Evolutionary conservation across 2,329 filamentous ascomycete genomes (phyloP).

Genomic region (Nemania sp.): DNA sequence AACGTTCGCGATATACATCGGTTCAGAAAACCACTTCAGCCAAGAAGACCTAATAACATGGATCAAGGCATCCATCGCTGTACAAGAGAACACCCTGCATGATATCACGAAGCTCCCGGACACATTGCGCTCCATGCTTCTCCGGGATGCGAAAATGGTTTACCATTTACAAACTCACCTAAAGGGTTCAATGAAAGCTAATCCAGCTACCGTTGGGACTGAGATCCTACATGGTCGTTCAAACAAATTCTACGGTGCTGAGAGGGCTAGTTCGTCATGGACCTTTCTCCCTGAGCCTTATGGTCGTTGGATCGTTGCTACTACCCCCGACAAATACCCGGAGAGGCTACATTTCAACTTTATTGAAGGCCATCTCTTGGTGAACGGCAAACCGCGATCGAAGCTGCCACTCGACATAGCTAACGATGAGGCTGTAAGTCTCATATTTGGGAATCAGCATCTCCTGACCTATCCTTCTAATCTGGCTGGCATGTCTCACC

Average conservation of each 20-base stretch:
- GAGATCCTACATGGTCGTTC: constrained; percentile 51
- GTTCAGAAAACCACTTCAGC: constrained; percentile 16
- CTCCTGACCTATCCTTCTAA: constrained; percentile 58
- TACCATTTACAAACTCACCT: constrained; percentile 45
- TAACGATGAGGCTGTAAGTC: constrained; percentile 55
- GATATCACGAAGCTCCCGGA: constrained; percentile 44
- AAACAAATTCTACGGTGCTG: constrained; percentile 21
- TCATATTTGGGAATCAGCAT: constrained; percentile 37
- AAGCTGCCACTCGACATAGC: constrained; percentile 59
- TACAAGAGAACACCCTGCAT: constrained; percentile 53
- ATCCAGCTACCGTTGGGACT: constrained; percentile 17
- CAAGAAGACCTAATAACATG: constrained; percentile 30
- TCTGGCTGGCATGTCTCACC: constrained; percentile 58
- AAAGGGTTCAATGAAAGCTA: constrained; percentile 39
- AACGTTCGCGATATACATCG: constrained; percentile 28
- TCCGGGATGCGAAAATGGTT: constrained; percentile 53
- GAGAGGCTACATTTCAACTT: constrained; percentile 44
- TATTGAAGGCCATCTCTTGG: constrained; percentile 43
- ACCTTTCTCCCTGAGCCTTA: constrained; percentile 32
- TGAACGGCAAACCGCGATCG: constrained; percentile 43
- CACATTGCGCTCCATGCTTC: constrained; percentile 45
- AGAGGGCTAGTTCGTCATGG: constrained; percentile 41
- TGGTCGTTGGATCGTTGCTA: constrained; percentile 31
- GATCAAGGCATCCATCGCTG: constrained; percentile 33
- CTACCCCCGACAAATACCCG: not conserved